A percentile compares a stretch with the other conserved stretches of the same genome.
phyloP scores from a whole-genome alignment of 208 protist genomes.

The Crithidia brevicula region DNA sequence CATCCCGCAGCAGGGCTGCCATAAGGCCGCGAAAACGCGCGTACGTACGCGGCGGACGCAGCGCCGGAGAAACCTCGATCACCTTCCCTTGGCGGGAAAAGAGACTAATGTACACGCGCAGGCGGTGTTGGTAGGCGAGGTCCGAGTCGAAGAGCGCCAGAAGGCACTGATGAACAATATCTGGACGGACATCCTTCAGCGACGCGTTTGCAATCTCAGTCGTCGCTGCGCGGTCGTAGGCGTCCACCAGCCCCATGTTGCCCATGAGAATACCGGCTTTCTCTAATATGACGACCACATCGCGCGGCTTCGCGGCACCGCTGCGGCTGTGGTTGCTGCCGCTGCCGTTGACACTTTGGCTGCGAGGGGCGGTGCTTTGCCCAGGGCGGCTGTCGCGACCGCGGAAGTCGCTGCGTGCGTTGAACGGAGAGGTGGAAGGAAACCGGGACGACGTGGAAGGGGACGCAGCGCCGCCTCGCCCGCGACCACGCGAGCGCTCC shows the following conservation, averaged over 20 bases:
- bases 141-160: constrained; percentile 92
- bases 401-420: not conserved
- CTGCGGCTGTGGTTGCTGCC: constrained; percentile 10
- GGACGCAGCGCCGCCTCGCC: constrained; percentile 2
- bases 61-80: constrained; percentile 86
- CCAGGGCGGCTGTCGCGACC: not conserved
- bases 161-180: constrained; percentile 93
- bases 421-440: not conserved
- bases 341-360: constrained; percentile 9
- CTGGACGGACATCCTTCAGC: constrained; percentile 77
- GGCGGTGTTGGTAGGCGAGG: constrained; percentile 65
- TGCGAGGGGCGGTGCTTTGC: not conserved
- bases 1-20: constrained; percentile 76
- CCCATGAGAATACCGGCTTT: constrained; percentile 84
- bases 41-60: constrained; percentile 89
- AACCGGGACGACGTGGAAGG: not conserved
- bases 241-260: constrained; percentile 77
- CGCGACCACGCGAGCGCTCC: constrained; percentile 21
- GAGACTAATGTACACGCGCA: constrained; percentile 88
- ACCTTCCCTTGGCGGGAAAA: constrained; percentile 70
- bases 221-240: constrained; percentile 81
- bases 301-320: constrained; percentile 33
- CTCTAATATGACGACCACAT: constrained; percentile 89
- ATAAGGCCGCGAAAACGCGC: constrained; percentile 88
- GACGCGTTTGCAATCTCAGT: constrained; percentile 82